Percentiles rank a stretch among this genome's conserved stretches.
These are phyloP conservation scores for Diutina pseudorugosa DNA, from an alignment of 1,139 yeast genomes.

Conservation along the genomic window DNA sequence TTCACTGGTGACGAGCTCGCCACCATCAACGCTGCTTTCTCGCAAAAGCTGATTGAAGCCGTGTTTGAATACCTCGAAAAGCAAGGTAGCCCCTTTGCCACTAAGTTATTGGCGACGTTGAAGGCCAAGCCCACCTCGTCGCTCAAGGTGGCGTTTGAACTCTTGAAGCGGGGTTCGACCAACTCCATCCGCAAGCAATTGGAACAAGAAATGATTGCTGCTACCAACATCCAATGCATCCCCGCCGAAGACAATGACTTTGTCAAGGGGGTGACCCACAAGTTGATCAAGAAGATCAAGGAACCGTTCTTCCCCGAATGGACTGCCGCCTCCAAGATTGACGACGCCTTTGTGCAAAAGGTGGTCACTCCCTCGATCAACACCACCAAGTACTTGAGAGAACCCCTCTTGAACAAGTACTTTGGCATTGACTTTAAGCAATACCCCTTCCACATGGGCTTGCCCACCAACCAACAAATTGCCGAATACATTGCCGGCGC, in stretches of 20 bases:
- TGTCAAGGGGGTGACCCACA: conserved; percentile 64
- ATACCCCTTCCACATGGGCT: conserved; percentile 71
- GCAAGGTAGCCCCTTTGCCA: conserved; percentile 60
- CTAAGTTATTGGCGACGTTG: conserved; percentile 42
- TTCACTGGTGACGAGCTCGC: conserved; percentile 43
- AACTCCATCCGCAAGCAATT: conserved; percentile 56
- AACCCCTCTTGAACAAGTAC: conserved; percentile 30
- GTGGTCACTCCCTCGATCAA: conserved; percentile 15
- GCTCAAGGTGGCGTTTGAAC: conserved; percentile 58
- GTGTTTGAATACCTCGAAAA: conserved; percentile 44
- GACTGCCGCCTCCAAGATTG: conserved; percentile 17
- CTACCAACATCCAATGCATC: conserved; percentile 57
- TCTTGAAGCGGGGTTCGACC: conserved; percentile 50
- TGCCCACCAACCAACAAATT: conserved; percentile 57
- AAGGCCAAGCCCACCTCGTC: conserved; percentile 64
- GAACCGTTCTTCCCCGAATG: conserved; percentile 39
- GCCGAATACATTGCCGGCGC: conserved; percentile 51
- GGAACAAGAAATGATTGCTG: conserved; percentile 63
- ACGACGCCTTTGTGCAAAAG: conserved; percentile 13
- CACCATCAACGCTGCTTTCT: conserved; percentile 60
- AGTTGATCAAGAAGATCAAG: conserved; percentile 55
- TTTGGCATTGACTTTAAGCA: conserved; percentile 41
- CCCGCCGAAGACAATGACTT: conserved; percentile 50
- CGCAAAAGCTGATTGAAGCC: conserved; percentile 44
- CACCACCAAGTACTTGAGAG: conserved; percentile 19